These are phyloP conservation scores for Cubamyces lactineus DNA, from an alignment of 768 basidiomycete species.

Conservation along the genomic window DNA sequence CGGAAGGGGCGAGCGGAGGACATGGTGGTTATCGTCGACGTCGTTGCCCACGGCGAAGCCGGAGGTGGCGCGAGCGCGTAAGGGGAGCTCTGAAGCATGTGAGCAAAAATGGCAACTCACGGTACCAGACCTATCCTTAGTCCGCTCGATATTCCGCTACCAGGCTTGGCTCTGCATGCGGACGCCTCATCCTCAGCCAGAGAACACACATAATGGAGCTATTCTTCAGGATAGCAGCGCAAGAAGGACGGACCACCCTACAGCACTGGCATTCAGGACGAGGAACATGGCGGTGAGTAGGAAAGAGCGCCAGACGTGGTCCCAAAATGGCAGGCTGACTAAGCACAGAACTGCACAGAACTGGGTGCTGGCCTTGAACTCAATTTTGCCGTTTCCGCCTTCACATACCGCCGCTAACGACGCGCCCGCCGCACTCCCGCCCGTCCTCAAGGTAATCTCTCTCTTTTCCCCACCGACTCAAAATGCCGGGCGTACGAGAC, in stretches of 20 bases:
- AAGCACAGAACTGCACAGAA: slow-evolving; percentile 47
- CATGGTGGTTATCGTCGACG: slow-evolving; percentile 13
- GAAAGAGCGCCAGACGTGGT: neutral
- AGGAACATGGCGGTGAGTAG: neutral
- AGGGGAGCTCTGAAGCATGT: neutral
- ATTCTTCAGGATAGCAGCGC: neutral
- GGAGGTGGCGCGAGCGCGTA: slow-evolving; percentile 13
- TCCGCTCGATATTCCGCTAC: neutral
- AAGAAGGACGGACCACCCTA: neutral
- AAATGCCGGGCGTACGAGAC: slow-evolving; percentile 84
- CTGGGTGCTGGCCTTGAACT: slow-evolving; percentile 40
- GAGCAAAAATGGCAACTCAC: slow-evolving; percentile 12
- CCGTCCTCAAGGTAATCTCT: slow-evolving; percentile 49
- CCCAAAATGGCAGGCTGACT: slow-evolving; percentile 38
- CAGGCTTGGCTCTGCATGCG: neutral
- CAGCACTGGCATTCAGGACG: neutral
- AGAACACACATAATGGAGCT: neutral
- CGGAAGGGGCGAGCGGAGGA: neutral
- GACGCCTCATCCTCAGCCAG: neutral
- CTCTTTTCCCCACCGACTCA: slow-evolving; percentile 34
- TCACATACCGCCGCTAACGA: slow-evolving; percentile 53
- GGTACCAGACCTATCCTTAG: slow-evolving; percentile 6
- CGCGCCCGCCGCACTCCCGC: slow-evolving; percentile 50
- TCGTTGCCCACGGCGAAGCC: slow-evolving; percentile 19
- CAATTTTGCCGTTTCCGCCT: slow-evolving; percentile 30